phyloP scores from a whole-genome alignment of 805 yeast genomes.

The Helenozyma baotianmanensis region DNA sequence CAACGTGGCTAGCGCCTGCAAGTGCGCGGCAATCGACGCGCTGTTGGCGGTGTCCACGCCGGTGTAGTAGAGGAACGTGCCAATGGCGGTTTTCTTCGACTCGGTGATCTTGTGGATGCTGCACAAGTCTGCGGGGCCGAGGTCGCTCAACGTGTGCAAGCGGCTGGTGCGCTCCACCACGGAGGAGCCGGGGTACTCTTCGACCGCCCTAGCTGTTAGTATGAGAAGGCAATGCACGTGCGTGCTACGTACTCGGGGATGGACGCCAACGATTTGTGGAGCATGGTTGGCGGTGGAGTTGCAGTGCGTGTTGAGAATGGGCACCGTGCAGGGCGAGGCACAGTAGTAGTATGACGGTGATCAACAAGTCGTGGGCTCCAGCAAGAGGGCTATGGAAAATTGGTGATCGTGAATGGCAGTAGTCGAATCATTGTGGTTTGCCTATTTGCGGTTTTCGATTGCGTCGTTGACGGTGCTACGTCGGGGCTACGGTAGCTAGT shows the following conservation, averaged over 20 bases:
- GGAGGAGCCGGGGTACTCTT: constrained; percentile 55
- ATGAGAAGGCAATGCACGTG: not conserved
- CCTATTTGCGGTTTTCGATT: too few relatives aligned
- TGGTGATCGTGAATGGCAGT: too few relatives aligned
- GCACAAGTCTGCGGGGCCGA: constrained; percentile 71
- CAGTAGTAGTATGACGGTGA: too few relatives aligned
- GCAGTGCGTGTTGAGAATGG: too few relatives aligned
- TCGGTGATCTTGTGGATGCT: constrained; percentile 42
- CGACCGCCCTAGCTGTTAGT: constrained; percentile 39
- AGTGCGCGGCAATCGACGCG: constrained; percentile 72
- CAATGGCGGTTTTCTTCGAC: constrained; percentile 47
- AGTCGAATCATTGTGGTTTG: too few relatives aligned
- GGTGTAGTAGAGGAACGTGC: constrained; percentile 68
- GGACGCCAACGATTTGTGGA: constrained; percentile 33
- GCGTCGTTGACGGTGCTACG: too few relatives aligned
- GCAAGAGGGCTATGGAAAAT: too few relatives aligned
- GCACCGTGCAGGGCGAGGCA: too few relatives aligned
- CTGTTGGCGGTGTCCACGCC: constrained; percentile 75
- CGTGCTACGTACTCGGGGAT: constrained; percentile 32
- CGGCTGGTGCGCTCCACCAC: constrained; percentile 61
- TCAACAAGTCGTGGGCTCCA: too few relatives aligned
- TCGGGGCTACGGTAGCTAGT: too few relatives aligned
- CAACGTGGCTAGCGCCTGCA: constrained; percentile 62
- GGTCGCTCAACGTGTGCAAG: constrained; percentile 53
- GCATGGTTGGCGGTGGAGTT: constrained; percentile 20